A percentile compares a stretch with the other conserved stretches of the same genome.
Conservation (phyloP, 805 yeast genomes). For the Saccharomycopsis fermentans region DNA sequence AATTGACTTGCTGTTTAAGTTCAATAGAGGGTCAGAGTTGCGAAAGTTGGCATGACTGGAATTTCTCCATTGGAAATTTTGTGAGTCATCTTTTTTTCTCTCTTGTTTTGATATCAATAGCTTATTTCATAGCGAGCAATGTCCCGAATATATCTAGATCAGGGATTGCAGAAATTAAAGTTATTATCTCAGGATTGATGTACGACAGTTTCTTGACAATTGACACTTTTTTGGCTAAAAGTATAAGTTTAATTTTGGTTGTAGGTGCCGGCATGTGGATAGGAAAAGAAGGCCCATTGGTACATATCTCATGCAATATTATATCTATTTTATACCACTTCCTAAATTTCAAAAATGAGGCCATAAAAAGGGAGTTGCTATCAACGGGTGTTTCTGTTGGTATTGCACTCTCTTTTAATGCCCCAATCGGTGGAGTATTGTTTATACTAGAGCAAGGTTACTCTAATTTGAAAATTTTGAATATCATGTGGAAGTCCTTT, state of each 20-base stretch:
- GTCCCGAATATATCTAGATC: slow-evolving; percentile 37
- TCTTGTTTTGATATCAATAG: slow-evolving; percentile 2
- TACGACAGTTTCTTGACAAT: slow-evolving; percentile 43
- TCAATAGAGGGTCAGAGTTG: slow-evolving; percentile 13
- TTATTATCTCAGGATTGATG: slow-evolving; percentile 56
- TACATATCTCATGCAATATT: slow-evolving; percentile 64
- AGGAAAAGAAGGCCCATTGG: slow-evolving; percentile 83
- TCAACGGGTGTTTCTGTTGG: slow-evolving; percentile 79
- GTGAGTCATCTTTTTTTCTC: slow-evolving; percentile 10
- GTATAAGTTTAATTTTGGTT: slow-evolving; percentile 48
- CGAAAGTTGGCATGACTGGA: slow-evolving; percentile 17
- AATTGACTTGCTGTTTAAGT: slow-evolving; percentile 18
- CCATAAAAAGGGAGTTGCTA: slow-evolving; percentile 51
- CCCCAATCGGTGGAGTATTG: slow-evolving; percentile 82
- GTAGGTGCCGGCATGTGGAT: slow-evolving; percentile 74
- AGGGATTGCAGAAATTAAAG: slow-evolving; percentile 69
- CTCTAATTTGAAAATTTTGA: slow-evolving; percentile 50
- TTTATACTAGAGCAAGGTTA: slow-evolving; percentile 65
- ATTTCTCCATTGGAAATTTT: neutral
- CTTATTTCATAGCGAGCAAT: slow-evolving; percentile 19
- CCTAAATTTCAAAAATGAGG: slow-evolving; percentile 35
- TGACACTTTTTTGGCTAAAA: slow-evolving; percentile 44
- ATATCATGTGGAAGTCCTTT: slow-evolving; percentile 75
- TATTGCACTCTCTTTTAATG: slow-evolving; percentile 72
- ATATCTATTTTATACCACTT: slow-evolving; percentile 22